These are phyloP conservation scores for Tuber calosporum DNA, from an alignment of 495 filamentous ascomycete genomes.

Conservation along the genomic window DNA sequence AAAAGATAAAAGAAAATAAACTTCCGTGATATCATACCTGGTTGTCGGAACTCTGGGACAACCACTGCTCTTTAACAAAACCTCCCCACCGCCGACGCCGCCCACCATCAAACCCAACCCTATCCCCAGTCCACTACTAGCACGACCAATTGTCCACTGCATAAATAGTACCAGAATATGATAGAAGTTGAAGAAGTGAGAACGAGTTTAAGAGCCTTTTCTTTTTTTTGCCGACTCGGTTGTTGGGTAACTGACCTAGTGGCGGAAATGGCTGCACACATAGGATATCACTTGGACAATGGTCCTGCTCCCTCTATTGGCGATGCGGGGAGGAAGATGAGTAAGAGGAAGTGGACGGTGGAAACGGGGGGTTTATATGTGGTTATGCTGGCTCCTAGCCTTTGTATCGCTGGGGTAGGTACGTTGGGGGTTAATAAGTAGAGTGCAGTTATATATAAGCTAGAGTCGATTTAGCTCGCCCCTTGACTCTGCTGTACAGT, in stretches of 20 bases:
- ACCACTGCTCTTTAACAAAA: neutral
- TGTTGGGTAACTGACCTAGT: neutral
- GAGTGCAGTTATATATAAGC: neutral
- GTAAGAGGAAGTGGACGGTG: no score
- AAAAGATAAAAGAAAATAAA: no score
- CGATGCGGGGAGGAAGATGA: neutral
- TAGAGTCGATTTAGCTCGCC: neutral
- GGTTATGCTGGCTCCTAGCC: neutral
- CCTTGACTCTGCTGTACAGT: neutral
- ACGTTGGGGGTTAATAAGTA: neutral
- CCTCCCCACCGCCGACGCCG: neutral
- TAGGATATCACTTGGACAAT: neutral
- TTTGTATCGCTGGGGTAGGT: neutral
- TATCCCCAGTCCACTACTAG: neutral
- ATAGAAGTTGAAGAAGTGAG: neutral
- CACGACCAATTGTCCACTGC: neutral
- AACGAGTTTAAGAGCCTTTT: neutral
- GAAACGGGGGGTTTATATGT: neutral
- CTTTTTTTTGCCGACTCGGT: neutral
- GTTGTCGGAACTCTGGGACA: no score
- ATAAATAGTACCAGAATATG: neutral
- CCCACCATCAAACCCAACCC: neutral
- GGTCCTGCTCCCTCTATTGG: neutral
- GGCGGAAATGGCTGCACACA: neutral
- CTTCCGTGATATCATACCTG: no score